Base-by-base conservation (phyloP, 2,329 filamentous ascomycete species). In the Macroventuria anomochaeta region DNA sequence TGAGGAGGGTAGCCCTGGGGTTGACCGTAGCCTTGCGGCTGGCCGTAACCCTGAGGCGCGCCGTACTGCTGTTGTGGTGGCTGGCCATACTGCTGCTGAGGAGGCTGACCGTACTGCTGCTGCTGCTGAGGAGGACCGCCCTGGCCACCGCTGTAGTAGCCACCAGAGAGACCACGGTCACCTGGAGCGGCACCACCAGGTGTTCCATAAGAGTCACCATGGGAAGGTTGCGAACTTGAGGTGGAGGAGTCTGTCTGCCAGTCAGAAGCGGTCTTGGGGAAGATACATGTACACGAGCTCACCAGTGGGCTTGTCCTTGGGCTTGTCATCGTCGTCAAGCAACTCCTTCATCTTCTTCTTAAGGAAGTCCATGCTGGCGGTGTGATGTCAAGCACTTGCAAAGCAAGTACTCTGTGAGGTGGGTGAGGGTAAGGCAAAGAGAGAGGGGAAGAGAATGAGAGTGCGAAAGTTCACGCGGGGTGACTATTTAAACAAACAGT, bases 331-430 rank as follows among this genome's bases (percentile, higher is more conserved):
- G 38, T 77, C 72, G 46, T 76, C 73, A 50, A 77, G 66, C 56
- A 79, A 68, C 57, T 78, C 76, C 59, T 76, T 76, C 65, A 76
- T 78, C 58, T 78, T 73, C 57, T 79, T 78, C 65, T 77, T 78
- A 59, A 79, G 72, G 57, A 79, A 79, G 47, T 77, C 77, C 77
- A 79, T 79, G 36, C 7, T 50, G 46, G 41, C 21, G 21, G 38
- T 31, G 10, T n/a, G 11, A 18, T 39, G 33, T 23, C 33, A 32
- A 42, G 36, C 25, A 56, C 40, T 40, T 49, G 26, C 15, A 15
- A 21, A 34, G 11, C 7, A 29, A 32, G 15, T 15, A 31, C 29
- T 25, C 5, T 34, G 7, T 26, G 12, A 23, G 23, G 13, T 20
- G 15, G 17, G 21, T 21, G n/a, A 37, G 28, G 26, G 17, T 21